These are phyloP conservation scores for Aspergillus brasiliensis DNA, from an alignment of 2,329 filamentous ascomycete genomes.

Conservation along the genomic window DNA sequence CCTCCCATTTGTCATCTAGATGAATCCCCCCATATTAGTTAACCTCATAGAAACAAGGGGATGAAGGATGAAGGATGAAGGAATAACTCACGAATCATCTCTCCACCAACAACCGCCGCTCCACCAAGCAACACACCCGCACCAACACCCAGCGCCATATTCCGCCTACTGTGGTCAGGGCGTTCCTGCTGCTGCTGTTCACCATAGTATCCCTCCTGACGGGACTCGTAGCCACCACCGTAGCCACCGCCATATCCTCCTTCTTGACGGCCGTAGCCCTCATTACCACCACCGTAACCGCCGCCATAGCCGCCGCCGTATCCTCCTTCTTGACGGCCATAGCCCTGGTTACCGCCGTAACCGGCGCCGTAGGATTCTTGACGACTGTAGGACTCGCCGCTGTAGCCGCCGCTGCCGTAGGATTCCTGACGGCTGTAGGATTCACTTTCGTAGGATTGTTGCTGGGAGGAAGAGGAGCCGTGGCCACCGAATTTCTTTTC, in stretches of 20 bases:
- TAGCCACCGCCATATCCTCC: conserved; percentile 17
- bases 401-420: not conserved
- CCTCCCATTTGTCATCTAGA: conserved; percentile 38
- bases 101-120: conserved; percentile 48
- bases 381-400: not conserved
- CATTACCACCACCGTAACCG: conserved; percentile 21
- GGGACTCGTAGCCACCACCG: conserved; percentile 20
- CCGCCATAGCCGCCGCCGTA: conserved; percentile 10
- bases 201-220: conserved; percentile 12
- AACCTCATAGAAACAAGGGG: not conserved
- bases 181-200: conserved; percentile 21
- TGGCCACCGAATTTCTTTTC: conserved; percentile 16
- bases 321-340: conserved; percentile 17
- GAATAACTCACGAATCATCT: conserved; percentile 41
- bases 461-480: conserved; percentile 4
- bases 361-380: not conserved
- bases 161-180: conserved; percentile 17
- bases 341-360: not conserved
- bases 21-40: not conserved
- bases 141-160: conserved; percentile 39
- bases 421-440: too few relatives aligned
- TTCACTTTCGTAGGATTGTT: not conserved
- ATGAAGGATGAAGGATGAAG: conserved; percentile 1
- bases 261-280: conserved; percentile 18
- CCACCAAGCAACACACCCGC: conserved; percentile 41